Percentiles rank a stretch among this genome's conserved stretches.
Conservation (phyloP, 352 stramenopile species). For the Phytophthora sansomeana region DNA sequence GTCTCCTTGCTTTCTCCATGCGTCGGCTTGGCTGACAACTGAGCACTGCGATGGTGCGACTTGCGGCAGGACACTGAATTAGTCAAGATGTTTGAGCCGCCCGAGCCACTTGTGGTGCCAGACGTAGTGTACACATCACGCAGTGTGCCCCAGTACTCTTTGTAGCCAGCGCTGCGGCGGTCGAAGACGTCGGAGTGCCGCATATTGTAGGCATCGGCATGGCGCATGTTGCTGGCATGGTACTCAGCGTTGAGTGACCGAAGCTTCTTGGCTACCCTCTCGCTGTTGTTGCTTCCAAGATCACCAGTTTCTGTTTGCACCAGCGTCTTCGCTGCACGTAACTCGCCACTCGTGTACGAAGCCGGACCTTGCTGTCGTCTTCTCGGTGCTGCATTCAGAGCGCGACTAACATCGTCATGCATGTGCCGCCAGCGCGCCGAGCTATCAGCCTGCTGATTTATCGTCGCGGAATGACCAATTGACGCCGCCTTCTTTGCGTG, state of each 20-base stretch:
- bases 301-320: conserved; percentile 59
- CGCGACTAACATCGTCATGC: conserved; percentile 76
- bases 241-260: conserved; percentile 81
- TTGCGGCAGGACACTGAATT: conserved; percentile 29
- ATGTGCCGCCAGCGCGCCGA: conserved; percentile 69
- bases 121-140: conserved; percentile 67
- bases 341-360: conserved; percentile 45
- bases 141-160: conserved; percentile 78
- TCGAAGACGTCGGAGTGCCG: conserved; percentile 46
- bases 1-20: conserved; percentile 43
- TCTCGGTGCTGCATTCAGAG: conserved; percentile 42
- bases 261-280: conserved; percentile 76
- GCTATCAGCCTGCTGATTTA: conserved; percentile 44
- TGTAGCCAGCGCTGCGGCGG: conserved; percentile 63
- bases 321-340: conserved; percentile 40
- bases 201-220: conserved; percentile 50
- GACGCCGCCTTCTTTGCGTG: conserved; percentile 8
- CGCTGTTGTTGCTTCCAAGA: conserved; percentile 63
- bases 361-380: conserved; percentile 30
- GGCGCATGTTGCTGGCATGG: conserved; percentile 61
- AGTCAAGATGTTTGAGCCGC: not conserved
- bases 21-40: conserved; percentile 2
- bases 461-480: conserved; percentile 19
- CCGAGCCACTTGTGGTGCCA: conserved; percentile 17
- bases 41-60: conserved; percentile 15